Percentiles rank a stretch among this genome's conserved stretches.
These are phyloP conservation scores for Boehmeria nivea DNA, from an alignment of 306 rosid genomes.

Conservation along the genomic window DNA sequence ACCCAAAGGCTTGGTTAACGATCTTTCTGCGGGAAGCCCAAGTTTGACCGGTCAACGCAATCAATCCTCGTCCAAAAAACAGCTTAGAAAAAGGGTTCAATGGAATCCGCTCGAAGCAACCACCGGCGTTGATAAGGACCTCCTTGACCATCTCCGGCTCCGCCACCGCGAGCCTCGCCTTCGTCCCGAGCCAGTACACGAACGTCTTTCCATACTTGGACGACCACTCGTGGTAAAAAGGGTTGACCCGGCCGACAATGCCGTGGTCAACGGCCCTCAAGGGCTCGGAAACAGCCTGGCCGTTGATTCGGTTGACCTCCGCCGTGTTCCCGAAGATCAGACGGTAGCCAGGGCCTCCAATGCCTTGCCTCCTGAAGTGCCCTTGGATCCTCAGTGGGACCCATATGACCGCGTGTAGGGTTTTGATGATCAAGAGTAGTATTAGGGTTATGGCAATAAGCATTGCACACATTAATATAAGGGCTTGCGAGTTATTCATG, in stretches of 20 bases:
- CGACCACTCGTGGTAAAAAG: slow-evolving; percentile 62
- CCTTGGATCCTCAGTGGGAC: slow-evolving; percentile 42
- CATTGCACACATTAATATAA: no score
- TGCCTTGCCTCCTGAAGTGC: slow-evolving; percentile 55
- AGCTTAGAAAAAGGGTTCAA: slow-evolving; percentile 41
- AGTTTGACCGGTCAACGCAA: slow-evolving; percentile 41
- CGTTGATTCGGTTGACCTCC: slow-evolving; percentile 43
- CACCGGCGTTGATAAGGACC: slow-evolving; percentile 39
- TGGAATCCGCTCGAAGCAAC: slow-evolving; percentile 25
- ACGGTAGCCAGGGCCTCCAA: slow-evolving; percentile 62
- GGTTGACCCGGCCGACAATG: slow-evolving; percentile 31
- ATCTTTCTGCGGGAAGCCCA: slow-evolving; percentile 57
- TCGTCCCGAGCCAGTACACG: slow-evolving; percentile 64
- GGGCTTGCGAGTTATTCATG: no score
- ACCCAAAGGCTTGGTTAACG: slow-evolving; percentile 43
- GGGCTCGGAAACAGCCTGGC: slow-evolving; percentile 28
- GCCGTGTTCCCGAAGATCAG: slow-evolving; percentile 52
- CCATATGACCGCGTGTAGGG: slow-evolving; percentile 32
- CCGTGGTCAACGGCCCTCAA: slow-evolving; percentile 32
- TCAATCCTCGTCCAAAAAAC: slow-evolving; percentile 60
- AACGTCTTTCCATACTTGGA: slow-evolving; percentile 54
- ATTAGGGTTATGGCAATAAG: no score
- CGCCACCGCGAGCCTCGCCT: slow-evolving; percentile 49
- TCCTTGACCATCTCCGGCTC: slow-evolving; percentile 68
- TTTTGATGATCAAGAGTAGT: no score